phyloP scores from a whole-genome alignment of 2,329 filamentous ascomycete species.

The Didymella sp. region DNA sequence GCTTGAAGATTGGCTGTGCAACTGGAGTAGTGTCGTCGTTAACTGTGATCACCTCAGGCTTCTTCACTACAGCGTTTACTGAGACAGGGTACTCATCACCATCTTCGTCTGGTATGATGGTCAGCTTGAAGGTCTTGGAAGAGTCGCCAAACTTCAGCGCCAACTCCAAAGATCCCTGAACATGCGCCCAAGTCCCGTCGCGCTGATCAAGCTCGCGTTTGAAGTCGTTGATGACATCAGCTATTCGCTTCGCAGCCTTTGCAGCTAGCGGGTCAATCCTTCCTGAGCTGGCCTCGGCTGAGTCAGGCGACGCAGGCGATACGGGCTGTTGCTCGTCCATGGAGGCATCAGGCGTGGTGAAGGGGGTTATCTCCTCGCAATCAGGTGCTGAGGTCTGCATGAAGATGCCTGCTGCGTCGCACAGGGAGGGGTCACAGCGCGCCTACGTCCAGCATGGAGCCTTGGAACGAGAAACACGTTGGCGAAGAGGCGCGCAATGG shows the following conservation, averaged over 20 bases:
- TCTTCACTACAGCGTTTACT: slow-evolving; percentile 21
- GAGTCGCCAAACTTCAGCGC: slow-evolving; percentile 4
- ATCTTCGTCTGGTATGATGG: slow-evolving; percentile 17
- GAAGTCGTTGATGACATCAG: slow-evolving; percentile 38
- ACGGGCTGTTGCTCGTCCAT: slow-evolving; percentile 5
- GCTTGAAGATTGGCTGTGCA: slow-evolving; percentile 12
- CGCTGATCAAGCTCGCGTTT: slow-evolving; percentile 32
- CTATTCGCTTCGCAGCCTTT: slow-evolving; percentile 27
- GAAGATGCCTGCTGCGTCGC: slow-evolving; percentile 17
- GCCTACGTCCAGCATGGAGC: not conserved
- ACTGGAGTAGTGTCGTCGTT: not conserved
- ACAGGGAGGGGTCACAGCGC: slow-evolving; percentile 11
- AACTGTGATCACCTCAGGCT: slow-evolving; percentile 2
- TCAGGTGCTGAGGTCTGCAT: slow-evolving; percentile 23
- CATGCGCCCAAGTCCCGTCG: slow-evolving; percentile 24
- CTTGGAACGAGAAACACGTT: not conserved
- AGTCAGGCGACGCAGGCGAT: slow-evolving; percentile 12
- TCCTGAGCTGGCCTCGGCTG: slow-evolving; percentile 2
- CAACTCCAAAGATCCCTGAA: slow-evolving; percentile 27
- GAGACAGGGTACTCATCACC: slow-evolving; percentile 28
- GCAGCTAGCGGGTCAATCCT: slow-evolving; percentile 29
- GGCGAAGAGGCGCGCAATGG: not conserved
- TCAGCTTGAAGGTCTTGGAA: slow-evolving; percentile 4
- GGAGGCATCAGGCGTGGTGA: slow-evolving; percentile 6
- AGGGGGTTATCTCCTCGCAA: slow-evolving; percentile 13